Percentiles rank a stretch among this genome's conserved stretches.
phyloP scores from a whole-genome alignment of 257 asterid genomes.

The Cruciata laevipes region DNA sequence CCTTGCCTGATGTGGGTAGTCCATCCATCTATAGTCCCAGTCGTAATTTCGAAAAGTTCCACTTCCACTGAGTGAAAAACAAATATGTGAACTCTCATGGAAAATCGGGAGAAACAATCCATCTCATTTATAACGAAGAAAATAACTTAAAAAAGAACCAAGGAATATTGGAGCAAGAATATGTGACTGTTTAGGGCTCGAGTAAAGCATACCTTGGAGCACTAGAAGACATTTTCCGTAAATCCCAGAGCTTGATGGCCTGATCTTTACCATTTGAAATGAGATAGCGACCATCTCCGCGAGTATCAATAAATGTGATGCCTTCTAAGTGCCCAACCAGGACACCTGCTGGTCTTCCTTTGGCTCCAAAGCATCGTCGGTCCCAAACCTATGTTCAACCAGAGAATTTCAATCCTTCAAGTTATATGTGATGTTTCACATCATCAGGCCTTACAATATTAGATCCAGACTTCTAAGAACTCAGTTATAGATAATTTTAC shows the following conservation, averaged over 20 bases:
- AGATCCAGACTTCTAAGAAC: not conserved
- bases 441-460: not conserved
- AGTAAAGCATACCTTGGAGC: constrained; percentile 38
- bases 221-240: constrained; percentile 68
- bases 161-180: not conserved
- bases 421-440: not conserved
- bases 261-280: constrained; percentile 93
- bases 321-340: constrained; percentile 88
- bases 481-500: not conserved
- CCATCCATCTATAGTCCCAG: constrained; percentile 98
- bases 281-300: constrained; percentile 80
- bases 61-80: constrained; percentile 33
- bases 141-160: not conserved
- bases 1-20: constrained; percentile 67
- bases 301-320: constrained; percentile 67
- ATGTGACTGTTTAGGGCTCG: not conserved
- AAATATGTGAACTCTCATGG: not conserved
- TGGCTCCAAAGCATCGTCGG: constrained; percentile 66
- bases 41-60: constrained; percentile 48
- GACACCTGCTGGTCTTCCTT: constrained; percentile 66
- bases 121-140: not conserved
- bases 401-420: not conserved
- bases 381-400: constrained; percentile 67
- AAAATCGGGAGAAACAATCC: not conserved
- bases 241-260: constrained; percentile 81